Evolutionary conservation across 2,329 filamentous ascomycete genomes (phyloP), one percentile per base, ranked within the genome.

Genomic region (Penicillium glabrum): DNA sequence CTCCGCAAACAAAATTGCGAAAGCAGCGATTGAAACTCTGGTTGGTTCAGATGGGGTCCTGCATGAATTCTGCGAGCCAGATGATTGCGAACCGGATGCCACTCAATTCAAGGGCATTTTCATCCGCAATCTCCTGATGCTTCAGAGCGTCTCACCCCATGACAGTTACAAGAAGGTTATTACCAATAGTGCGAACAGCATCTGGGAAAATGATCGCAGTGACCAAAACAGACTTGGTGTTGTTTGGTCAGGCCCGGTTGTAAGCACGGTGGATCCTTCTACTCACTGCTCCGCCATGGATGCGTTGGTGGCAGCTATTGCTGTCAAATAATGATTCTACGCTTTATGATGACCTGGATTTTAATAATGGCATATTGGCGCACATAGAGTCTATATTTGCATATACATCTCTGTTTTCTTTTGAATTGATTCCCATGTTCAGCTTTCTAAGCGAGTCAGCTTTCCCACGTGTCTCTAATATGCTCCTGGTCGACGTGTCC

Each of bases 31-130:
- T 55, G 62, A 66, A 11, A 61, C 73, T 24, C 68, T 85, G 5
- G 68, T 78, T 4, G 77, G 81, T 58, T 55, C 70, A 0, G 70
- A 79, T 51, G 78, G 80, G 11, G 75, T 86, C 26, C 72, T 87
- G 1, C 78, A 77, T 56, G 84, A 87, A 57, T 61, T 69, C 23
- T 86, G 84, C 61, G 84, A 86, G 62, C 77, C 80, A 1, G 48
- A 58, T 35, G 67, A 75, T 57, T 83, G 79, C 53, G 77, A 75
- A 11, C 82, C 62, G 3, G 62, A 86, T 57, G 82, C 79, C 1
- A 79, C 83, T 33, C 85, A 89, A 66, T 91, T 91, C 80, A 91
- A 91, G 72, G 89, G 89, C 3, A 78, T 90, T 35, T 89, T 90
- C 61, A 79, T 84, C 16, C 81, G 87, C 21, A 89, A 89, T 66